These are phyloP conservation scores for Capillidium heterosporum DNA, from an alignment of 371 early-diverging fungal genomes.

Conservation along the genomic window DNA sequence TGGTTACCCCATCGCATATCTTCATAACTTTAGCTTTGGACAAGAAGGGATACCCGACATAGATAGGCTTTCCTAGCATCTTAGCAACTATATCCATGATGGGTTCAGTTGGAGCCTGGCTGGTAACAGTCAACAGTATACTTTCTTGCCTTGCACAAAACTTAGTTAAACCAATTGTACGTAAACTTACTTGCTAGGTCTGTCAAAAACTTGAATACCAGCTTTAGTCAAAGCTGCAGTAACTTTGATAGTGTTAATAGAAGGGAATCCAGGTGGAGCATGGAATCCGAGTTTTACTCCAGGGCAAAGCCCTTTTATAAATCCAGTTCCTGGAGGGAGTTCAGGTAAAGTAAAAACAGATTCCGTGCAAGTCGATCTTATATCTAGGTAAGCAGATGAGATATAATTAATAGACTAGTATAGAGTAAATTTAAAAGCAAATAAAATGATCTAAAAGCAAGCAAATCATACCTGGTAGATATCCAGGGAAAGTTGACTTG, in stretches of 20 bases:
- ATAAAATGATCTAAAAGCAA: too few relatives aligned
- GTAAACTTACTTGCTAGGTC: too few relatives aligned
- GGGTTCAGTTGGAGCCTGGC: neutral
- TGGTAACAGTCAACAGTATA: neutral
- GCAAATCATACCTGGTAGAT: constrained; percentile 39
- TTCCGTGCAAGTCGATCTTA: neutral
- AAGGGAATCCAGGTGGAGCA: constrained; percentile 80
- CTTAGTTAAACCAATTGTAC: too few relatives aligned
- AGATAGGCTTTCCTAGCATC: constrained; percentile 36
- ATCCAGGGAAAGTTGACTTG: constrained; percentile 41
- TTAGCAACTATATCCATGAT: constrained; percentile 22
- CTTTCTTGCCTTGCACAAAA: constrained; percentile 25
- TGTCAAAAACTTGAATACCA: constrained; percentile 70
- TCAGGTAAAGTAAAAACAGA: neutral
- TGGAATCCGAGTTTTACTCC: constrained; percentile 47
- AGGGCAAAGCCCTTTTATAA: constrained; percentile 35
- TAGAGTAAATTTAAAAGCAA: too few relatives aligned
- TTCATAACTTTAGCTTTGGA: neutral
- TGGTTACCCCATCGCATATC: neutral
- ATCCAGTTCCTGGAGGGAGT: constrained; percentile 12
- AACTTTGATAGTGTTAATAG: constrained; percentile 57
- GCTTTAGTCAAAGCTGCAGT: constrained; percentile 46
- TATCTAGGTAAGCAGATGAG: too few relatives aligned
- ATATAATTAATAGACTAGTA: too few relatives aligned
- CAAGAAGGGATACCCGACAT: constrained; percentile 20